Percentiles rank a stretch among this genome's conserved stretches.
phyloP scores from a whole-genome alignment of 164 flowering plant species.

The Buxus sempervirens region DNA sequence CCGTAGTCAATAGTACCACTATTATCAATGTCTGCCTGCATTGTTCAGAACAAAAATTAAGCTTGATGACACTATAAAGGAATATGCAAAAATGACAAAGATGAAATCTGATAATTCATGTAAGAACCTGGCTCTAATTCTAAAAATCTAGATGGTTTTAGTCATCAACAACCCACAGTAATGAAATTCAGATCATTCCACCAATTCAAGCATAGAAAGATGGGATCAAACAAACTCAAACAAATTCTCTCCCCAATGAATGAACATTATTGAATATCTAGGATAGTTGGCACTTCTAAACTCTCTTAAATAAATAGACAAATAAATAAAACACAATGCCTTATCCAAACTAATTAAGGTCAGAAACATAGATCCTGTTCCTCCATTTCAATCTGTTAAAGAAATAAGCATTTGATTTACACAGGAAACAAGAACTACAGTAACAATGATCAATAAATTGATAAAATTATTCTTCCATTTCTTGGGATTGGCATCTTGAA shows the following conservation, averaged over 20 bases:
- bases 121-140: background rate
- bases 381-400: too few relatives aligned
- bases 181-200: background rate
- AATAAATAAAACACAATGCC: too few relatives aligned
- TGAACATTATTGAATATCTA: background rate
- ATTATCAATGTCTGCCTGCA: constrained; percentile 64
- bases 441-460: too few relatives aligned
- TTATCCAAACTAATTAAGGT: too few relatives aligned
- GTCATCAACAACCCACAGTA: background rate
- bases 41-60: constrained; percentile 6
- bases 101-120: background rate
- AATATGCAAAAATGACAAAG: background rate
- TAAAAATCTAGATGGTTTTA: background rate
- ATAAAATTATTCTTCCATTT: too few relatives aligned
- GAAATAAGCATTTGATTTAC: too few relatives aligned
- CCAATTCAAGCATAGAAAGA: background rate
- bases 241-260: background rate
- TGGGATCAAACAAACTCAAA: background rate
- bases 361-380: too few relatives aligned
- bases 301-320: background rate
- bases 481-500: too few relatives aligned
- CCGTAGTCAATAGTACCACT: constrained; percentile 71
- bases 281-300: background rate
- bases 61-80: background rate
- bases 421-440: too few relatives aligned